phyloP scores from a whole-genome alignment of 768 basidiomycete species.

The Naganishia antarctica region DNA sequence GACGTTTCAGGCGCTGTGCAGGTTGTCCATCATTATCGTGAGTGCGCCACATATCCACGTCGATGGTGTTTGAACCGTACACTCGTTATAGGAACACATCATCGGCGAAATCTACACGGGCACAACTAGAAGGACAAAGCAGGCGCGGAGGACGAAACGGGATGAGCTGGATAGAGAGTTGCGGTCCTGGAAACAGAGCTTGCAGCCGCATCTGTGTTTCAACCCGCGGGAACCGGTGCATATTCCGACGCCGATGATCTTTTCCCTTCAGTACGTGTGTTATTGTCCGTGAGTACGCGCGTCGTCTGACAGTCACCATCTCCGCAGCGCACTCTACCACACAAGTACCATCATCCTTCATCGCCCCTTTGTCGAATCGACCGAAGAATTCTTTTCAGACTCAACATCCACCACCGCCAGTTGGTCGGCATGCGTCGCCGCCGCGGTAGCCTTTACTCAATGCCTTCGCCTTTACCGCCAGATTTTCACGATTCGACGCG shows the following conservation, averaged over 20 bases:
- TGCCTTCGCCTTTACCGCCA: constrained; percentile 27
- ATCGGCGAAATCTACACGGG: constrained; percentile 22
- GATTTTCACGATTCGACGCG: constrained; percentile 31
- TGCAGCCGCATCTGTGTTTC: constrained; percentile 13
- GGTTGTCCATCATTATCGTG: constrained; percentile 33
- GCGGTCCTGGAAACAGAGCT: constrained; percentile 12
- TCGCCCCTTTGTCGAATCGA: constrained; percentile 34
- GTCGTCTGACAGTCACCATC: too few relatives aligned
- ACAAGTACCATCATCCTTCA: constrained; percentile 32
- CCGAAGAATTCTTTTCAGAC: constrained; percentile 25
- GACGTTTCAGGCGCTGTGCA: constrained; percentile 32
- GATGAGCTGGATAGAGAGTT: constrained; percentile 13
- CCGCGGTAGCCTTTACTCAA: constrained; percentile 28
- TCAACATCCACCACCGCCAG: constrained; percentile 23
- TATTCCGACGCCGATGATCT: constrained; percentile 17
- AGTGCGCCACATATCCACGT: neutral
- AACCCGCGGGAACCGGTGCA: constrained; percentile 13
- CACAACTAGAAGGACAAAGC: constrained; percentile 1
- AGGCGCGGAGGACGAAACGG: constrained; percentile 9
- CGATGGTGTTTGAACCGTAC: neutral
- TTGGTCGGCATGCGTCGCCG: constrained; percentile 32
- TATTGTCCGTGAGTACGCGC: too few relatives aligned
- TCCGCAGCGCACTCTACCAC: constrained; percentile 29
- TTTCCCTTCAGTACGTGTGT: constrained; percentile 10
- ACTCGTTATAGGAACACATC: constrained; percentile 25